phyloP scores from a whole-genome alignment of 768 basidiomycete species.

The Cantharellus anzutake region DNA sequence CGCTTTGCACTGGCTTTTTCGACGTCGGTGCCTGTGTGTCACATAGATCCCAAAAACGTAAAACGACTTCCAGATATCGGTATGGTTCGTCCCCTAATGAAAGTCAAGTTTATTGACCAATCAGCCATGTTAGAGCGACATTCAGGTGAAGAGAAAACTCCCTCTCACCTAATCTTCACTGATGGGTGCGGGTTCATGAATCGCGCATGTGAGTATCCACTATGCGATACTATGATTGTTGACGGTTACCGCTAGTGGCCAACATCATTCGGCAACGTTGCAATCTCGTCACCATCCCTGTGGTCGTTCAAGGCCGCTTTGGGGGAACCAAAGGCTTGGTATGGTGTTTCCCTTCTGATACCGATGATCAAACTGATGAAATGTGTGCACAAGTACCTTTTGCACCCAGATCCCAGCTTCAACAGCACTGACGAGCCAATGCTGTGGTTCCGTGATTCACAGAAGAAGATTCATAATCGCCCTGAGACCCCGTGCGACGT shows the following conservation, averaged over 20 bases:
- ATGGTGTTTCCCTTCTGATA: background rate
- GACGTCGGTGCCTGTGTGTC: conserved; percentile 38
- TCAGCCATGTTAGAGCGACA: no score
- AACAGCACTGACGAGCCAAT: background rate
- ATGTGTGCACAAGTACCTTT: background rate
- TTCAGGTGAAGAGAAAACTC: conserved; percentile 10
- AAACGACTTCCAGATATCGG: conserved; percentile 28
- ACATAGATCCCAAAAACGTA: conserved; percentile 23
- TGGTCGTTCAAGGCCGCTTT: conserved; percentile 33
- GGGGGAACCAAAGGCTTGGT: conserved; percentile 23
- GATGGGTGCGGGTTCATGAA: conserved; percentile 36
- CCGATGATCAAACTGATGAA: background rate
- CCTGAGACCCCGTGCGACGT: background rate
- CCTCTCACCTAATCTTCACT: conserved; percentile 23
- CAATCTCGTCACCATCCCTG: conserved; percentile 23
- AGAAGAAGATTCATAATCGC: conserved; percentile 7
- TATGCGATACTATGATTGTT: background rate
- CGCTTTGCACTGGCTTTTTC: conserved; percentile 43
- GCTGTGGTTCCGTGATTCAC: conserved; percentile 8
- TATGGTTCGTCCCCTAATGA: conserved; percentile 17
- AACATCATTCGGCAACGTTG: conserved; percentile 19
- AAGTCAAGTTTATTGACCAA: conserved; percentile 8
- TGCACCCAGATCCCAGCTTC: conserved; percentile 2
- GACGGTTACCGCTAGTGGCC: conserved; percentile 11
- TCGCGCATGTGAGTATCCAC: conserved; percentile 9